phyloP scores from a whole-genome alignment of 2,329 filamentous ascomycete genomes.

The Colletotrichum scovillei region DNA sequence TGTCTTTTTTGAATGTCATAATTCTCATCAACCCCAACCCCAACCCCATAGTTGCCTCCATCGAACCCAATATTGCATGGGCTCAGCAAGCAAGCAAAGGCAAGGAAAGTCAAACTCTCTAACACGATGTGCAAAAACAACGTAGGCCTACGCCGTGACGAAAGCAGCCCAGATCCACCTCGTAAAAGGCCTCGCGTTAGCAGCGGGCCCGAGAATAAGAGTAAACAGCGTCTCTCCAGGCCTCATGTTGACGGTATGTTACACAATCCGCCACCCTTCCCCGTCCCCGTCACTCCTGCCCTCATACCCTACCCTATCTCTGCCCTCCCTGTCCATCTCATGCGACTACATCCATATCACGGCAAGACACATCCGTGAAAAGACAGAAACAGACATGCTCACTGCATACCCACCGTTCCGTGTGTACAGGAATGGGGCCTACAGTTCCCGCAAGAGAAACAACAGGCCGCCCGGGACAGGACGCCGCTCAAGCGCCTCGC shows the following conservation, averaged over 20 bases:
- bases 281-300: not conserved
- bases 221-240: conserved; percentile 70
- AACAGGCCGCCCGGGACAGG: conserved; percentile 63
- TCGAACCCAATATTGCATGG: not conserved
- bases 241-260: conserved; percentile 58
- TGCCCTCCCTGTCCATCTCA: not conserved
- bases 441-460: conserved; percentile 65
- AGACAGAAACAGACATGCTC: conserved; percentile 5
- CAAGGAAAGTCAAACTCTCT: not conserved
- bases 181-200: conserved; percentile 63
- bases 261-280: not conserved
- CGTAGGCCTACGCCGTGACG: conserved; percentile 77
- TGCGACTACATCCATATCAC: not conserved
- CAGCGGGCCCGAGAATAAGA: conserved; percentile 65
- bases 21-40: conserved; percentile 22
- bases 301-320: too few relatives aligned
- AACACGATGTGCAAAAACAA: not conserved
- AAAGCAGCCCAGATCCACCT: conserved; percentile 79
- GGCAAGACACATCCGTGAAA: not conserved
- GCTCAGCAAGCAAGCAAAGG: not conserved
- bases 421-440: conserved; percentile 37
- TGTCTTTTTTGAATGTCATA: too few relatives aligned
- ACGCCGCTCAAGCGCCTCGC: conserved; percentile 69
- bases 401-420: conserved; percentile 3
- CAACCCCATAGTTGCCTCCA: not conserved